A percentile compares a stretch with the other conserved stretches of the same genome.
phyloP scores from a whole-genome alignment of 2,329 filamentous ascomycete species.

The Penicillium hesseltinei region DNA sequence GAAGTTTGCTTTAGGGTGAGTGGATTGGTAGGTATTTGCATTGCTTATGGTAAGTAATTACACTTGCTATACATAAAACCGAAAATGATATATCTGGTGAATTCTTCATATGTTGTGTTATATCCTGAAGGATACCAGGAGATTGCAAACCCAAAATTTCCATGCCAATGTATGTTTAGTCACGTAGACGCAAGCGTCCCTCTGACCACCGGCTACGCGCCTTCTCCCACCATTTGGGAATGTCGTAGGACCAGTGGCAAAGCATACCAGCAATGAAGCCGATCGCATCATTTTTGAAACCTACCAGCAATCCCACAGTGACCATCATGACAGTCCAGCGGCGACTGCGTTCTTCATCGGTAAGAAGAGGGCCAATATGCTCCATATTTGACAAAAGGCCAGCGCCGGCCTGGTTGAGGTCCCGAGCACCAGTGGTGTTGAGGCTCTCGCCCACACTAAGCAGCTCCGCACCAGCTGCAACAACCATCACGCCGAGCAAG shows the following conservation, averaged over 20 bases:
- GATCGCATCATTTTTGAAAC: conserved; percentile 85
- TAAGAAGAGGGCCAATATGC: conserved; percentile 42
- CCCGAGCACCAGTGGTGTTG: conserved; percentile 68
- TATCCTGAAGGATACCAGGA: not conserved
- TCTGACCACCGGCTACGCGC: conserved; percentile 27
- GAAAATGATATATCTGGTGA: not conserved
- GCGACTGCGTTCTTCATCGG: conserved; percentile 67
- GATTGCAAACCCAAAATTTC: not conserved
- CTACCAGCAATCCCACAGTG: conserved; percentile 76
- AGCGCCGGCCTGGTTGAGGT: conserved; percentile 46
- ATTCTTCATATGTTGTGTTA: not conserved
- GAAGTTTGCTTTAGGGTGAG: conserved; percentile 7
- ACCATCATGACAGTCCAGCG: conserved; percentile 89
- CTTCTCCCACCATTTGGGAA: conserved; percentile 33
- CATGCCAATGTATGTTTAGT: not conserved
- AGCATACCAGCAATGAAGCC: conserved; percentile 80
- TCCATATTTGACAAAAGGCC: conserved; percentile 38
- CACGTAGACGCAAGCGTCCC: conserved; percentile 31
- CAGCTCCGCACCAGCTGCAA: conserved; percentile 84
- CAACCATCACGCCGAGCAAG: conserved; percentile 81
- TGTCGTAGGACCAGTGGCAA: conserved; percentile 68
- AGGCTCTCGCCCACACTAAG: conserved; percentile 80
- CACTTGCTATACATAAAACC: not conserved
- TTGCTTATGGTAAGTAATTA: not conserved
- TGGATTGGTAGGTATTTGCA: not conserved